These are phyloP conservation scores for Raphanus raphanistrum DNA, from an alignment of 345 rosid genomes.

Conservation along the genomic window DNA sequence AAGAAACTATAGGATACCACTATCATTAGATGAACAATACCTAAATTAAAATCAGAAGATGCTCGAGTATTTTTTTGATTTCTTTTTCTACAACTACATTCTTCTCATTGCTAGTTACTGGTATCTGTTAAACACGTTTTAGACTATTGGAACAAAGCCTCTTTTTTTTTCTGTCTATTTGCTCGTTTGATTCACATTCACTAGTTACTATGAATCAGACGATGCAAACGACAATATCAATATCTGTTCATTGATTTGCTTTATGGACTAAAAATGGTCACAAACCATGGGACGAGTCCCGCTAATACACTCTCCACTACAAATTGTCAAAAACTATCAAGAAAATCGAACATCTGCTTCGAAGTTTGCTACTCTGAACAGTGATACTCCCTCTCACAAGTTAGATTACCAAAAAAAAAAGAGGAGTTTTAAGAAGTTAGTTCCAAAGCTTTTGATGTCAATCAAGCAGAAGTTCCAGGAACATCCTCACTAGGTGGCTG, in stretches of 20 bases:
- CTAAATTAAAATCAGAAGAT: no score
- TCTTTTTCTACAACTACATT: no score
- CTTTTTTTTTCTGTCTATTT: background rate
- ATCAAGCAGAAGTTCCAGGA: slow-evolving; percentile 73
- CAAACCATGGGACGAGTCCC: slow-evolving; percentile 21
- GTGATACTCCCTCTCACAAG: slow-evolving; percentile 10
- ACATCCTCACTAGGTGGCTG: slow-evolving; percentile 52
- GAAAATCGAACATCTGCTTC: background rate
- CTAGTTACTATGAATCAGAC: background rate
- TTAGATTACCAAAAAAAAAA: slow-evolving; percentile 11
- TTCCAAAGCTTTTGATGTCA: slow-evolving; percentile 31
- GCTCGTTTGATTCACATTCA: background rate
- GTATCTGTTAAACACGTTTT: background rate
- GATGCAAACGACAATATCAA: background rate
- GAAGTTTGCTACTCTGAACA: slow-evolving; percentile 27
- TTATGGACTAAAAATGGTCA: background rate
- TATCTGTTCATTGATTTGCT: slow-evolving; percentile 8
- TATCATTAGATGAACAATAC: no score
- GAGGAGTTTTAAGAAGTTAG: slow-evolving; percentile 29
- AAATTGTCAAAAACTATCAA: background rate
- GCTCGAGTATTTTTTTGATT: no score
- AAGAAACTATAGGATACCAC: no score
- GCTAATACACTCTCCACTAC: slow-evolving; percentile 3
- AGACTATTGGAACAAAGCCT: background rate
- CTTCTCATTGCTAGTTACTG: background rate